These are phyloP conservation scores for Fusarium goolgardi DNA, from an alignment of 2,329 filamentous ascomycete genomes.

Conservation along the genomic window DNA sequence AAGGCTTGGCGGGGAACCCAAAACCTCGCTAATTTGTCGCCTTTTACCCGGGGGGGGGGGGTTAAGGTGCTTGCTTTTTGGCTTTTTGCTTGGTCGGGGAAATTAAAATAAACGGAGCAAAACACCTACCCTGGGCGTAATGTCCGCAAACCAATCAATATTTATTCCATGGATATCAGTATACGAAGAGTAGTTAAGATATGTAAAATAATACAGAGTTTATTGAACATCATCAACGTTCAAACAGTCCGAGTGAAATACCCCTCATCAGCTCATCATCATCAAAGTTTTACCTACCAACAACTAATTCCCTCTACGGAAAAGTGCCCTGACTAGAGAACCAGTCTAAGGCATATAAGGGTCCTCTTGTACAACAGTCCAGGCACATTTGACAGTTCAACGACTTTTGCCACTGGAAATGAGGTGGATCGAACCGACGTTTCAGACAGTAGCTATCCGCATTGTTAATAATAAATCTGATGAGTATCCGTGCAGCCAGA, in stretches of 20 bases:
- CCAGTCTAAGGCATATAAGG: constrained; percentile 8
- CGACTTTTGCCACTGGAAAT: constrained; percentile 15
- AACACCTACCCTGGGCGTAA: constrained; percentile 16
- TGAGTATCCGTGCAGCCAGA: neutral
- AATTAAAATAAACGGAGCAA: constrained; percentile 36
- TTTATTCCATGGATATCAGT: neutral
- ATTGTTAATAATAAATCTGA: neutral
- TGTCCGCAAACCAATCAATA: constrained; percentile 10
- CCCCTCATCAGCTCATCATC: neutral
- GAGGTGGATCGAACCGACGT: constrained; percentile 20
- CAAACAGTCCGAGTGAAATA: no score
- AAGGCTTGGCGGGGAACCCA: constrained; percentile 25
- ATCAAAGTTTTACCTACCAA: neutral
- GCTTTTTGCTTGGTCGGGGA: constrained; percentile 17
- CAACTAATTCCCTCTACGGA: neutral
- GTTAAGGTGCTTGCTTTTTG: neutral
- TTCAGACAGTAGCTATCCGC: constrained; percentile 12
- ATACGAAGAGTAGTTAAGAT: neutral
- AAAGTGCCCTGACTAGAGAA: constrained; percentile 27
- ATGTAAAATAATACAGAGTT: neutral
- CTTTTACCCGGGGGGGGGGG: constrained; percentile 11
- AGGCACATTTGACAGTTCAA: constrained; percentile 22
- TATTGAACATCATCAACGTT: neutral
- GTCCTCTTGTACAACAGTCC: neutral
- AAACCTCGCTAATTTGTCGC: constrained; percentile 13